phyloP scores from a whole-genome alignment of 2,329 filamentous ascomycete species.

The Fragosphaeria purpurea region DNA sequence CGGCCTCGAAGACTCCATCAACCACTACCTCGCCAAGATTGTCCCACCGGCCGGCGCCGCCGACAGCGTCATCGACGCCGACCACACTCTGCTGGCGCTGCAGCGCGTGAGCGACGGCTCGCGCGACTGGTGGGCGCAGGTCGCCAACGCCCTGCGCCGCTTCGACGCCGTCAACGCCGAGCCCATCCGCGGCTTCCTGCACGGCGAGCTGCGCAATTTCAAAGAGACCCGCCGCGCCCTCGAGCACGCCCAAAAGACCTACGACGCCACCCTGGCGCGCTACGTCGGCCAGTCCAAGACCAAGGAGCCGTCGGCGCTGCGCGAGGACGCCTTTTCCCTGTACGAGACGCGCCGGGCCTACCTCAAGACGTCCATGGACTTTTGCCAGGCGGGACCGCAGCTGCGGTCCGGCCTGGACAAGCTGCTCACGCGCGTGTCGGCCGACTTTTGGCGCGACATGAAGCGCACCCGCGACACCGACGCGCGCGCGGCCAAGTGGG shows the following conservation, averaged over 20 bases:
- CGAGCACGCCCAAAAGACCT: slow-evolving; percentile 72
- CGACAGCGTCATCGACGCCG: slow-evolving; percentile 78
- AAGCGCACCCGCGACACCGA: slow-evolving; percentile 58
- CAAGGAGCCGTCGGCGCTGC: slow-evolving; percentile 81
- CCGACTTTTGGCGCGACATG: slow-evolving; percentile 83
- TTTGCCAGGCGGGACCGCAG: slow-evolving; percentile 78
- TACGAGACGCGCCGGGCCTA: slow-evolving; percentile 89
- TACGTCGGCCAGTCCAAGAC: slow-evolving; percentile 82
- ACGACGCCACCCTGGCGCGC: slow-evolving; percentile 70
- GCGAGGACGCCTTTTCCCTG: slow-evolving; percentile 92
- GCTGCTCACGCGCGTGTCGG: slow-evolving; percentile 73
- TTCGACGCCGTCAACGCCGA: slow-evolving; percentile 71
- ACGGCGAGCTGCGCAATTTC: slow-evolving; percentile 71
- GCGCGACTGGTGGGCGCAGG: slow-evolving; percentile 75
- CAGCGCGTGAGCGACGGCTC: slow-evolving; percentile 77
- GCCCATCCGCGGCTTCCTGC: slow-evolving; percentile 69
- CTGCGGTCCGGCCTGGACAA: slow-evolving; percentile 76
- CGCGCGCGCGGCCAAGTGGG: slow-evolving; percentile 55
- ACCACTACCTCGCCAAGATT: slow-evolving; percentile 63
- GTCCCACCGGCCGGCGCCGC: slow-evolving; percentile 64
- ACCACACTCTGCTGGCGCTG: slow-evolving; percentile 84
- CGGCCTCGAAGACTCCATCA: slow-evolving; percentile 69
- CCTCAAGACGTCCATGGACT: slow-evolving; percentile 86
- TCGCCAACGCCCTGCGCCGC: slow-evolving; percentile 63
- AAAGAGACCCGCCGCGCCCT: slow-evolving; percentile 71